Percentiles rank a stretch among this genome's conserved stretches.
phyloP scores from a whole-genome alignment of 2,329 filamentous ascomycete genomes.

The Colletotrichum tanaceti region DNA sequence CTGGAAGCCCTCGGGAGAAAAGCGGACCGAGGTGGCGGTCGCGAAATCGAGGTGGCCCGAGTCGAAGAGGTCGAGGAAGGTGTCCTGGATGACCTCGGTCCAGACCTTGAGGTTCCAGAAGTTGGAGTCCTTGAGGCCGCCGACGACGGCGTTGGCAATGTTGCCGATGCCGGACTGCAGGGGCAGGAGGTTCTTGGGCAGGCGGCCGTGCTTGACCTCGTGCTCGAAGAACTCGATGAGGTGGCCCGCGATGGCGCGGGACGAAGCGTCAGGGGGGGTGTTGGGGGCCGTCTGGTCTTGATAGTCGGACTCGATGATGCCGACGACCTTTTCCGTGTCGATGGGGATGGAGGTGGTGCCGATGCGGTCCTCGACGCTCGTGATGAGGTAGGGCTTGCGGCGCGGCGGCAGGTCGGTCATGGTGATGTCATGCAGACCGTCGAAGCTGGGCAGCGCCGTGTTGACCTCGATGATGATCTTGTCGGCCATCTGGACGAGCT shows the following conservation, averaged over 20 bases:
- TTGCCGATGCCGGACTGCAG: slow-evolving; percentile 92
- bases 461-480: slow-evolving; percentile 94
- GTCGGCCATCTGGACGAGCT: slow-evolving; percentile 90
- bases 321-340: slow-evolving; percentile 86
- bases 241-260: slow-evolving; percentile 78
- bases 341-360: slow-evolving; percentile 85
- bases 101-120: slow-evolving; percentile 91
- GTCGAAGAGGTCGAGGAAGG: slow-evolving; percentile 93
- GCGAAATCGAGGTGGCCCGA: slow-evolving; percentile 88
- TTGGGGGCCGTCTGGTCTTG: slow-evolving; percentile 81
- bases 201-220: slow-evolving; percentile 81
- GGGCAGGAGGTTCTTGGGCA: slow-evolving; percentile 81
- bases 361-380: slow-evolving; percentile 86
- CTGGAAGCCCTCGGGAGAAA: slow-evolving; percentile 90
- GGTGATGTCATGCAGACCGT: slow-evolving; percentile 91
- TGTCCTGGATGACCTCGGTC: slow-evolving; percentile 94
- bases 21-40: slow-evolving; percentile 88
- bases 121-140: slow-evolving; percentile 82
- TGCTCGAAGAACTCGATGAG: slow-evolving; percentile 87
- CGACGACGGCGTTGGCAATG: slow-evolving; percentile 91
- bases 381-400: slow-evolving; percentile 88
- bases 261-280: slow-evolving; percentile 78
- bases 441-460: slow-evolving; percentile 84
- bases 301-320: slow-evolving; percentile 86
- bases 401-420: slow-evolving; percentile 85